These are phyloP conservation scores for Clonostachys chloroleuca DNA, from an alignment of 2,329 filamentous ascomycete species.

Conservation along the genomic window DNA sequence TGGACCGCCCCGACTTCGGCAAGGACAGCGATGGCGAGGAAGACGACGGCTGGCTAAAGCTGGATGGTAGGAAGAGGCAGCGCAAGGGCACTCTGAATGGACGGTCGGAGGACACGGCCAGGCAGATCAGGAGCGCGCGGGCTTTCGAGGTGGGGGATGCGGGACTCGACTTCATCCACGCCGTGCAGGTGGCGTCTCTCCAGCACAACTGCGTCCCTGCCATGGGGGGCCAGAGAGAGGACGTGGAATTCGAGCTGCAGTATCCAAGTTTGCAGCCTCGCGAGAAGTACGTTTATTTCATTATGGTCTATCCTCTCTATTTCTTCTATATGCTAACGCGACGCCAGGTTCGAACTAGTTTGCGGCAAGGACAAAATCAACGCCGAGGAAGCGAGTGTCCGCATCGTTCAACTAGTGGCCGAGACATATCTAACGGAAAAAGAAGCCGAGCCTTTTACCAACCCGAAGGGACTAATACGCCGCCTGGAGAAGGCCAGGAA, in stretches of 20 bases:
- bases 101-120: slow-evolving; percentile 38
- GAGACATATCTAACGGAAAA: slow-evolving; percentile 74
- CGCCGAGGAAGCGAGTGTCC: slow-evolving; percentile 68
- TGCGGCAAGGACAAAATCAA: slow-evolving; percentile 76
- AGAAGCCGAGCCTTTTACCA: slow-evolving; percentile 62
- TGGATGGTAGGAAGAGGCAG: slow-evolving; percentile 44
- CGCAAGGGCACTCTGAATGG: slow-evolving; percentile 34
- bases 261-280: slow-evolving; percentile 73
- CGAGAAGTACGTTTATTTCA: slow-evolving; percentile 51
- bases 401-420: slow-evolving; percentile 64
- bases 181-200: slow-evolving; percentile 49
- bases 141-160: slow-evolving; percentile 38
- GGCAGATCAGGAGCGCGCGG: slow-evolving; percentile 37
- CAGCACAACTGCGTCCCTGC: slow-evolving; percentile 45
- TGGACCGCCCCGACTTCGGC: slow-evolving; percentile 43
- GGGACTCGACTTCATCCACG: slow-evolving; percentile 49
- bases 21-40: slow-evolving; percentile 47
- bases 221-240: slow-evolving; percentile 42
- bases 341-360: slow-evolving; percentile 56
- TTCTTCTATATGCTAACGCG: slow-evolving; percentile 8
- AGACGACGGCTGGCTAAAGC: slow-evolving; percentile 46
- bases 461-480: slow-evolving; percentile 72
- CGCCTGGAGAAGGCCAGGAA: slow-evolving; percentile 71
- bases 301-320: neutral
- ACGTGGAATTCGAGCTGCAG: slow-evolving; percentile 65